phyloP scores from a whole-genome alignment of 2,329 filamentous ascomycete species.

The Cordyceps cicadae region DNA sequence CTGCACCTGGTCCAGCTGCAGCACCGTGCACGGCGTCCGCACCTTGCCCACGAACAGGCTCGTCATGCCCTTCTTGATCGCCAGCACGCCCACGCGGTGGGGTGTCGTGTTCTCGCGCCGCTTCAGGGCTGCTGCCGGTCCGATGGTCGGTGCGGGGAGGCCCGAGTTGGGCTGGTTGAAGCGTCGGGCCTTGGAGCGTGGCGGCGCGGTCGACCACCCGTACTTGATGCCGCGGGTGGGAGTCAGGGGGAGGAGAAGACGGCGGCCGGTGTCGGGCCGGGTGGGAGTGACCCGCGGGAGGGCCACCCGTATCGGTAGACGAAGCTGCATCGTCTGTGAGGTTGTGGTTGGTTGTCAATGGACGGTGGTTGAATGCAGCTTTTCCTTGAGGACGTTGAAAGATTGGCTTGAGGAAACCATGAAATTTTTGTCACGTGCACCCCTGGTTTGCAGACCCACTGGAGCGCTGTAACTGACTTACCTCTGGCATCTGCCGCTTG shows the following conservation, averaged over 20 bases:
- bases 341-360: constrained; percentile 12
- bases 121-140: constrained; percentile 52
- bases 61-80: constrained; percentile 93
- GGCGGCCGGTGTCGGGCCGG: constrained; percentile 23
- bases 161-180: constrained; percentile 54
- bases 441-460: constrained; percentile 1
- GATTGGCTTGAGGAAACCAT: background rate
- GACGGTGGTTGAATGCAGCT: constrained; percentile 12
- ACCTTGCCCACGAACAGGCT: constrained; percentile 74
- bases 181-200: constrained; percentile 44
- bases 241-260: constrained; percentile 37
- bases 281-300: constrained; percentile 29
- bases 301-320: constrained; percentile 37
- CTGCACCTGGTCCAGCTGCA: constrained; percentile 89
- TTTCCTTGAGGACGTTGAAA: background rate
- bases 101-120: constrained; percentile 52
- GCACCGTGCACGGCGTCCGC: constrained; percentile 78
- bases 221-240: constrained; percentile 44
- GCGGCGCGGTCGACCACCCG: constrained; percentile 52
- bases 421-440: constrained; percentile 4
- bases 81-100: constrained; percentile 71
- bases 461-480: too few relatives aligned
- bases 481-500: too few relatives aligned
- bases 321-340: constrained; percentile 34
- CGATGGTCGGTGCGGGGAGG: constrained; percentile 47